Base-by-base conservation (phyloP, 805 yeast genomes). In the Wickerhamomyces alni region DNA sequence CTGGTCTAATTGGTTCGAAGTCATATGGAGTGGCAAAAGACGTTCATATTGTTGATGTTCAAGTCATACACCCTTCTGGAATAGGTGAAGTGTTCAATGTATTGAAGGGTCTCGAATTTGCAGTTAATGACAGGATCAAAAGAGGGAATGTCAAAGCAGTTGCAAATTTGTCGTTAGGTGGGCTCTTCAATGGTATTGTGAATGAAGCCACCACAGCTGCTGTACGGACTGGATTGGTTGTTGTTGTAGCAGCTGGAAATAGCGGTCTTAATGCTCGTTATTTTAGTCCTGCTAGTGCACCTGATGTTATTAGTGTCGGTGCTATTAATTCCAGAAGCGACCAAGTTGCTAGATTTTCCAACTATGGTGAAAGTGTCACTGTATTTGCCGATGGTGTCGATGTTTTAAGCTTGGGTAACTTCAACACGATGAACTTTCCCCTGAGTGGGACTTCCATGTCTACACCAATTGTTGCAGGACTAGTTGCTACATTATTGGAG, bases 211-310 rank as follows among this genome's bases (percentile, higher is more conserved):
- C 86, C 2, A 73, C 74, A 43, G 89, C 87, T 2, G 94, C 95
- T 0, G 68, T 67, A 3, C 70, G 75, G 16, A 66, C 82, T 0
- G 96, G 96, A 0, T 55, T 88, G 31, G 69, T 80, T 1, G 60
- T 84, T 22, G 85, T 82, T 17, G 87, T 70, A 9, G 96, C 96
- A 0, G 96, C 96, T 0, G 98, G 98, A 2, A 89, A 89, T 57
- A 72, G 81, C 22, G 76, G 78, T 47, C 55, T 70, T 8, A 75
- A 85, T 52, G 95, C 97, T 0, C 85, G 95, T 47, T 59, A 68
- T 44, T 74, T 77, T 29, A 86, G 95, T 42, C 97, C 97, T 0
- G 94, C 95, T 1, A 81, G 91, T 33, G 82, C 91, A 1, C 62
- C 58, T 2, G 65, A 65, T 29, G 87, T 83, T 0, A 73, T 87